Base-by-base conservation (phyloP, 75 land plant genomes). In the Chamaecyparis obtusa region DNA sequence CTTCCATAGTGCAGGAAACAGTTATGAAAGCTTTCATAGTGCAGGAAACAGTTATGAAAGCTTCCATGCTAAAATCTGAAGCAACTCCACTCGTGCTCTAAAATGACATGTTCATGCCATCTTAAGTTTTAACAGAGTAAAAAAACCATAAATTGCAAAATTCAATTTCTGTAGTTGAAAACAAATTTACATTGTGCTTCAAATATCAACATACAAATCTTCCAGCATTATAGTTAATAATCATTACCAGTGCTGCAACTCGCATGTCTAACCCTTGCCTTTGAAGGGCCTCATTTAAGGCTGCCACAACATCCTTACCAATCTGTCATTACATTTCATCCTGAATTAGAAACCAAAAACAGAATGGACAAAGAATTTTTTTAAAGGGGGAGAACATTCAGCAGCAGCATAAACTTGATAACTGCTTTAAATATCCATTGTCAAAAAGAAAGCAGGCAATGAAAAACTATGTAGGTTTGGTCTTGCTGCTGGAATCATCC, bases 291-390 rank as follows among this genome's bases (percentile, higher is more conserved):
- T 85, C 90, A 57, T 94, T 93, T 87, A 97, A 83, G 84, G 91
- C 91, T 64, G 85, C 84, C 17, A 95, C 98, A 64, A 97, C 94
- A 87, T 97, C 96, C 89, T 89, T 90, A 5, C 98, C 99, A 91
- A 96, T 91, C 99, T 96, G 87, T 83, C 19, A 57, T 81, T 81
- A 81, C 83, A 39, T 44, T 88, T 27, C 49, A 86, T 51, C 81
- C 67, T 46, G 3, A 90, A 11, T 27, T 10, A 78, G 84, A 35
- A 83, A 41, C 24, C 46, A 49, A 79, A 51, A 15, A 84, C 36
- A 11, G 27, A 83, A 27, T 46, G 21, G 35, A 51, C 19, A 49
- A 48, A 46, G n/a, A 16, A 9, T 74, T 15, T 32, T 83, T 56
- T 54, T 21, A 44, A 41, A 60, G 43, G 60, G 21, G 55, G 13